These are phyloP conservation scores for Chaetothyriales sp. DNA, from an alignment of 2,329 filamentous ascomycete species.

Conservation along the genomic window DNA sequence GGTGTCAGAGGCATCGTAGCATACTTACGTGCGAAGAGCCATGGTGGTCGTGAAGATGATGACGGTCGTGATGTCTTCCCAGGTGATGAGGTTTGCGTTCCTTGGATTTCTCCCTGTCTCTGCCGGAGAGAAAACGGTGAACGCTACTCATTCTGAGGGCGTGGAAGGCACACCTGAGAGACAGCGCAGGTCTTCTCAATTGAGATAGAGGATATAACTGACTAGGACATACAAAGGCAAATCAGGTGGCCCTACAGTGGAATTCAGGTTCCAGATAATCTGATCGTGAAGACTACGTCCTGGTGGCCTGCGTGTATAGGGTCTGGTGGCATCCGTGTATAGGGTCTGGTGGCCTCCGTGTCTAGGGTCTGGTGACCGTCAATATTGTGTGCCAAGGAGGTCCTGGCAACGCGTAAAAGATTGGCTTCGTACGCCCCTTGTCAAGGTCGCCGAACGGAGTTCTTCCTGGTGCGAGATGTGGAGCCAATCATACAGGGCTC, in stretches of 20 bases:
- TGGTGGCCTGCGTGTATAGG: not conserved
- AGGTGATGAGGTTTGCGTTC: not conserved
- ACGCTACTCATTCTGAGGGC: constrained; percentile 27
- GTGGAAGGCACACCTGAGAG: not conserved
- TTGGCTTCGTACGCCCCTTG: not conserved
- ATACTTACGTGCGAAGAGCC: constrained; percentile 1
- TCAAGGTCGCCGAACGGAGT: no score
- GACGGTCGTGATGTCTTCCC: constrained; percentile 6
- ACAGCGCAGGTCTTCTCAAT: not conserved
- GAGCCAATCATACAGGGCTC: not conserved
- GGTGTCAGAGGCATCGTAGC: not conserved
- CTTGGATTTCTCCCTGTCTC: constrained; percentile 21
- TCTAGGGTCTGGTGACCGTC: not conserved
- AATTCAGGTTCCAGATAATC: not conserved
- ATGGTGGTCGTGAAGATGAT: constrained; percentile 4
- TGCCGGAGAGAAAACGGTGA: constrained; percentile 28
- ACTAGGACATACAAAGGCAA: no score
- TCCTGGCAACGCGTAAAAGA: not conserved
- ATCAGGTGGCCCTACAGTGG: not conserved
- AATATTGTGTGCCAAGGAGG: not conserved
- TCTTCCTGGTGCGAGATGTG: not conserved
- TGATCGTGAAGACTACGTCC: not conserved
- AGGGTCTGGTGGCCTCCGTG: not conserved
- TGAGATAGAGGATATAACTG: no score
- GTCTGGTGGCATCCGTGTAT: not conserved